These are phyloP conservation scores for Ustilago sp. DNA, from an alignment of 1,284 basidiomycete species.

Conservation along the genomic window DNA sequence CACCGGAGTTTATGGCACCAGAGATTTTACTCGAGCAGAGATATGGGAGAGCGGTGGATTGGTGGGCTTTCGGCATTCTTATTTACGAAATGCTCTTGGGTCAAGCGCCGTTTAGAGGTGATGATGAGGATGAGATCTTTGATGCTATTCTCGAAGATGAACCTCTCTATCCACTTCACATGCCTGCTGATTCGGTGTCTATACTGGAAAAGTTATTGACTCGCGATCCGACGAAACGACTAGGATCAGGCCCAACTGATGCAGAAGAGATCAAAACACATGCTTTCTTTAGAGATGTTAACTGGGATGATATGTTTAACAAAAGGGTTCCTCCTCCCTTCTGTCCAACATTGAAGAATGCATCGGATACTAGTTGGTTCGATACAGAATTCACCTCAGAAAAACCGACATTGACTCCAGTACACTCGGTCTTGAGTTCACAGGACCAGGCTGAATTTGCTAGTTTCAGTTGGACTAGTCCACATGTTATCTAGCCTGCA, in stretches of 20 bases:
- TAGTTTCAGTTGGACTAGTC: constrained; percentile 61
- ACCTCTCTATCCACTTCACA: constrained; percentile 98
- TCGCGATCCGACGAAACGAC: constrained; percentile 87
- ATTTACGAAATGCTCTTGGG: constrained; percentile 99
- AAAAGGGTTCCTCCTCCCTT: constrained; percentile 98
- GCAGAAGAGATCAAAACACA: constrained; percentile 98
- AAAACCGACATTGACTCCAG: constrained; percentile 96
- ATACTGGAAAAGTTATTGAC: constrained; percentile 93
- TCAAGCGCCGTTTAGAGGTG: constrained; percentile 98
- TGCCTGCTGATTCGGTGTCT: constrained; percentile 97
- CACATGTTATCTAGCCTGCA: constrained; percentile 17
- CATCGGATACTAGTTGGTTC: constrained; percentile 79
- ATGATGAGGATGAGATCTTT: constrained; percentile 99
- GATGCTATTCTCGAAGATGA: constrained; percentile 99
- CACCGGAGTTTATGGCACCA: constrained; percentile 99
- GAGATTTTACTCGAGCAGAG: constrained; percentile 99
- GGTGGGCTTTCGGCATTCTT: constrained; percentile 99
- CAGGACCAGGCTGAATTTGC: constrained; percentile 80
- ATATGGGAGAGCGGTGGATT: constrained; percentile 97
- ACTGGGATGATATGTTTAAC: constrained; percentile 92
- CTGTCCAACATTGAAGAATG: constrained; percentile 85
- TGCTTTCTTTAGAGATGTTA: constrained; percentile 98
- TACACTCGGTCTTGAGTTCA: constrained; percentile 91
- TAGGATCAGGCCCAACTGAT: constrained; percentile 93
- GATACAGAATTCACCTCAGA: constrained; percentile 97